Evolutionary conservation across 1,284 basidiomycete species (phyloP).

Genomic region (Amylostereum areolatum): DNA sequence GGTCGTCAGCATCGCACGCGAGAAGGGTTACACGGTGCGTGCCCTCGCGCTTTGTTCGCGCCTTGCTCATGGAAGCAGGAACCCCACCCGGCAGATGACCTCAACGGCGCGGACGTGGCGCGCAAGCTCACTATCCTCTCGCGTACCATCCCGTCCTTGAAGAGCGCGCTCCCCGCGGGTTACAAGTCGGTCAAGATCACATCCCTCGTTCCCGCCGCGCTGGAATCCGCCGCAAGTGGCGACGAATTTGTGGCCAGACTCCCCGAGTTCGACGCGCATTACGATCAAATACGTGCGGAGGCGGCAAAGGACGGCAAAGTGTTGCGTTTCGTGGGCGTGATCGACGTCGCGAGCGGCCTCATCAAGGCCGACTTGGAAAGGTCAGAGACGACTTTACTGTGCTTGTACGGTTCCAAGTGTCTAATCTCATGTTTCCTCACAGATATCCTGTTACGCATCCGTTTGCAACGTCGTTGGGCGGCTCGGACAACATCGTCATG

Average conservation of each 20-base stretch:
- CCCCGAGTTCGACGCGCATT: constrained; percentile 81
- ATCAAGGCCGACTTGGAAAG: constrained; percentile 88
- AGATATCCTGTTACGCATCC: constrained; percentile 89
- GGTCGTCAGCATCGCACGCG: constrained; percentile 84
- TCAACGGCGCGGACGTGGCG: constrained; percentile 95
- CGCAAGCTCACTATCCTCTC: constrained; percentile 95
- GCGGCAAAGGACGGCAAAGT: constrained; percentile 80
- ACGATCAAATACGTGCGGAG: constrained; percentile 69
- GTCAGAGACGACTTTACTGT: constrained; percentile 33
- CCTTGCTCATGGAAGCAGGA: constrained; percentile 49
- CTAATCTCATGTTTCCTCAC: background rate
- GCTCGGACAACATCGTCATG: constrained; percentile 97
- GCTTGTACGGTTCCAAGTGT: background rate
- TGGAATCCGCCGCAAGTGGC: constrained; percentile 64
- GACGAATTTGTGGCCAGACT: constrained; percentile 81
- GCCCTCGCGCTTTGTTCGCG: background rate
- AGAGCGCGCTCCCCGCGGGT: constrained; percentile 55
- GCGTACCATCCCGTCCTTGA: constrained; percentile 60
- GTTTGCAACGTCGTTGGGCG: constrained; percentile 91
- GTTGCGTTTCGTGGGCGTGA: constrained; percentile 90
- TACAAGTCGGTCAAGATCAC: constrained; percentile 79
- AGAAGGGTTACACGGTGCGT: constrained; percentile 89
- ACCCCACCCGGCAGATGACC: constrained; percentile 94
- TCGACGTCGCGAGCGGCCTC: constrained; percentile 71
- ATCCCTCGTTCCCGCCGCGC: constrained; percentile 79